Evolutionary conservation across 2,329 filamentous ascomycete species (phyloP), one percentile per base, ranked within the genome.

Genomic region (Nemania sp.): DNA sequence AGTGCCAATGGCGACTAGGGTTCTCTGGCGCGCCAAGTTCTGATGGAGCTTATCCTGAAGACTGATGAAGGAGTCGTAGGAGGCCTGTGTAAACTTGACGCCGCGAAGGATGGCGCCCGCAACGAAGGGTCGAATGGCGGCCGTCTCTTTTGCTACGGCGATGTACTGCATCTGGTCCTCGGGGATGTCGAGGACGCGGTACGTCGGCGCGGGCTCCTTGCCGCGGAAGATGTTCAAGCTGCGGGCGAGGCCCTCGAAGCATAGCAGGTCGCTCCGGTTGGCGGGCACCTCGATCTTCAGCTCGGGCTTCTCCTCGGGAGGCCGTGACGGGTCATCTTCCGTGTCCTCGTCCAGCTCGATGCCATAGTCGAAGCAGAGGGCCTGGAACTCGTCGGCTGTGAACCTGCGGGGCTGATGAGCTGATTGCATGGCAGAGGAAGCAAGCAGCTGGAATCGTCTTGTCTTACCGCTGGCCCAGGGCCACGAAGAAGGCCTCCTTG

Each of bases 281-380:
- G 63, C 63, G 39, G 63, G 63, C 32, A 65, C 55, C 46, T 65
- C 63, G 39, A 65, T 65, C 43, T 65, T 65, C 43, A 65, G 11
- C 58, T 66, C 32, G 35, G 64, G 64, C 25, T 47, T 57, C 50
- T 65, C 65, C 10, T 67, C 57, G 12, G 60, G 37, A 12, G 63
- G 63, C 2, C 65, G 83, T 21, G 53, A 54, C 67, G 91, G 87
- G 59, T 86, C 83, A 71, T 91, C 83, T 68, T 91, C 89, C 51
- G 91, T 95, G 77, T 99, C 95, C 80, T 98, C 94, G 80, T 99
- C 95, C 69, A 99, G 86, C 78, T 99, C 95, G 74, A 99, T 96
- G 62, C 93, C 93, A 74, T 97, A 99, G 73, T 99, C 94, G 84
- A 99, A 99, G 79, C 95, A 98, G 69, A 99, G 83, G 74, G 96